Evolutionary conservation across 2,329 filamentous ascomycete genomes (phyloP), one percentile per base, ranked within the genome.

Genomic region (Aspergillus tanneri): DNA sequence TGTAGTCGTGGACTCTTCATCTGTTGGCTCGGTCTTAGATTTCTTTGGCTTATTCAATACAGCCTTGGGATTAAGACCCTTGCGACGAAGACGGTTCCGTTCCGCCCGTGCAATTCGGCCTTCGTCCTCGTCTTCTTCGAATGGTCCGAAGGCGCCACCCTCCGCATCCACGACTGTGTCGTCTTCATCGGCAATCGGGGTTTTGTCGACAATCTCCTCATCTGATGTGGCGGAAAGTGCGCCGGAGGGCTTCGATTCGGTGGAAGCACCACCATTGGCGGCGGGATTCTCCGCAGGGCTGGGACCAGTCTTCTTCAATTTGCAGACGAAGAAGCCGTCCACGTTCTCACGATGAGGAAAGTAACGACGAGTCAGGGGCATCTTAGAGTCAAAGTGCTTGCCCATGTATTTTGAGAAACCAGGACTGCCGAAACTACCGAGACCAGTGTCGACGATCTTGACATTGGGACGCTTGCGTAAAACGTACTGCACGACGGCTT

Each of bases 311-410:
- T 99, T 99, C 73, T 95, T 91, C 74, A 99, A 87, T 72, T 99
- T 99, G 64, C 90, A 89, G 53, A 99, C 93, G 68, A 90, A 99
- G 84, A 99, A 99, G 56, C 93, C 93, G 69, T 97, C 93, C 25
- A 99, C 90, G 73, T 96, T 96, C 76, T 93, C 90, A 16, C 87
- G 82, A 68, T 96, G 90, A 0, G 90, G 90, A 72, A 95, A 96
- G 76, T 90, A 96, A 47, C 91, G 79, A 56, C 89, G 79, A 12
- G 90, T 91, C 67, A 91, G 77, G 64, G 86, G 88, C 76, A 99
- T 83, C 58, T 83, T 87, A 5, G 87, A 80, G 66, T 95, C 87
- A 73, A 99, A 99, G 50, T 82, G 84, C 79, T 97, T 97, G 72
- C 90, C 88, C 77, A 87, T 87, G 73, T 86, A 96, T 69, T 81